phyloP scores from a whole-genome alignment of 2,329 filamentous ascomycete species.

The Rhinocladiella similis region DNA sequence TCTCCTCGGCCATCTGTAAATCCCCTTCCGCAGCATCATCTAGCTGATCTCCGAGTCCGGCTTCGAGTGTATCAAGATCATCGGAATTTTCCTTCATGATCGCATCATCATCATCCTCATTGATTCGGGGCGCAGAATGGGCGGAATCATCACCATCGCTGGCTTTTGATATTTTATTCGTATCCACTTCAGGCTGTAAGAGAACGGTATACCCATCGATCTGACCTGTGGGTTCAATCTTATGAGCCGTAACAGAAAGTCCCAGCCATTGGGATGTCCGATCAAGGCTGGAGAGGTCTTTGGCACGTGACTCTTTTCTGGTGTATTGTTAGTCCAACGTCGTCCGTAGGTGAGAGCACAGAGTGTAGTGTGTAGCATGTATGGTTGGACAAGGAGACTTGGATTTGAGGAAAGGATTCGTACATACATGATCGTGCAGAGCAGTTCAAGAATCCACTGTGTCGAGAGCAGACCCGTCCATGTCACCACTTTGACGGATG shows the following conservation, averaged over 20 bases:
- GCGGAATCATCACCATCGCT: neutral
- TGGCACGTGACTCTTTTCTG: constrained; percentile 18
- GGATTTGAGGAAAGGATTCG: too few species aligned
- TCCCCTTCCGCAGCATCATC: neutral
- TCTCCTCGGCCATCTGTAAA: neutral
- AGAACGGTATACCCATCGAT: constrained; percentile 27
- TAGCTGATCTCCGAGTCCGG: neutral
- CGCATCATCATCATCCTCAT: neutral
- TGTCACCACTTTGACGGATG: constrained; percentile 35
- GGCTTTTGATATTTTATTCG: too few species aligned
- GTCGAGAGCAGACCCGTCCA: constrained; percentile 45
- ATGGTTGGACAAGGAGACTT: too few species aligned
- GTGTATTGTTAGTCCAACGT: neutral
- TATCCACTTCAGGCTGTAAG: constrained; percentile 10
- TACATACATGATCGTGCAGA: constrained; percentile 24
- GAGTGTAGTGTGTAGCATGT: too few species aligned
- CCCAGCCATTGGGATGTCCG: constrained; percentile 20
- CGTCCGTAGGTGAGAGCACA: too few species aligned
- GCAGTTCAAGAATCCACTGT: constrained; percentile 41
- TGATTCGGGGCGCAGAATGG: too few species aligned
- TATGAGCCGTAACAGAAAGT: constrained; percentile 24
- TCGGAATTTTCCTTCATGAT: too few species aligned
- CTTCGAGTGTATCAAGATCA: neutral
- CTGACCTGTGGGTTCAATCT: constrained; percentile 17
- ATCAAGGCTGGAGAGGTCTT: constrained; percentile 3